Percentiles rank a stretch among this genome's conserved stretches.
Conservation (phyloP, 306 rosid species). For the Sophora flavescens region DNA sequence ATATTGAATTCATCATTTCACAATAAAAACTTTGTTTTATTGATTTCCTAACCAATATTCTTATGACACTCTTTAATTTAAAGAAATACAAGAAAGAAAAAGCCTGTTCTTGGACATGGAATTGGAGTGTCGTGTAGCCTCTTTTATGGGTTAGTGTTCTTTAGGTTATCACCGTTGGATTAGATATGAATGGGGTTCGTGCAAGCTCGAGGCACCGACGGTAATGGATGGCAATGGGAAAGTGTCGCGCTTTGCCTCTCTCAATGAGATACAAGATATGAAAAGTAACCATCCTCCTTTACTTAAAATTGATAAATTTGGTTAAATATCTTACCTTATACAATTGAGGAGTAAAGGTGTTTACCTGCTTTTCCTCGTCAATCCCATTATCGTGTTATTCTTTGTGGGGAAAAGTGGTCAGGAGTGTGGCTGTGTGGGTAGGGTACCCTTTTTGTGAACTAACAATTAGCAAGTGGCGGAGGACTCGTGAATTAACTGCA, state of each 20-base stretch:
- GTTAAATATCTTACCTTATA: too few relatives aligned
- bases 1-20: too few relatives aligned
- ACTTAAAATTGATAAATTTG: too few relatives aligned
- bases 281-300: too few relatives aligned
- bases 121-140: slow-evolving; percentile 34
- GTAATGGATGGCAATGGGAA: slow-evolving; percentile 15
- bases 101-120: slow-evolving; percentile 35
- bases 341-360: too few relatives aligned
- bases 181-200: slow-evolving; percentile 39
- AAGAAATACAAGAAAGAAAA: background rate
- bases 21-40: too few relatives aligned
- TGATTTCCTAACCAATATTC: too few relatives aligned
- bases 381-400: too few relatives aligned
- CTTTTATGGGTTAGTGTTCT: slow-evolving; percentile 35
- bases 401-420: background rate
- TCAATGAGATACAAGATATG: too few relatives aligned
- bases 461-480: background rate
- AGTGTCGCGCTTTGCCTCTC: slow-evolving; percentile 20
- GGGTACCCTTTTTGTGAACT: background rate
- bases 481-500: background rate
- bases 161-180: slow-evolving; percentile 46
- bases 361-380: too few relatives aligned
- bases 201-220: slow-evolving; percentile 42
- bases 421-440: background rate
- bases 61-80: too few relatives aligned